Percentiles rank a stretch among this genome's conserved stretches.
Conservation (phyloP, 1,284 basidiomycete species). For the Golubevia pallescens region DNA sequence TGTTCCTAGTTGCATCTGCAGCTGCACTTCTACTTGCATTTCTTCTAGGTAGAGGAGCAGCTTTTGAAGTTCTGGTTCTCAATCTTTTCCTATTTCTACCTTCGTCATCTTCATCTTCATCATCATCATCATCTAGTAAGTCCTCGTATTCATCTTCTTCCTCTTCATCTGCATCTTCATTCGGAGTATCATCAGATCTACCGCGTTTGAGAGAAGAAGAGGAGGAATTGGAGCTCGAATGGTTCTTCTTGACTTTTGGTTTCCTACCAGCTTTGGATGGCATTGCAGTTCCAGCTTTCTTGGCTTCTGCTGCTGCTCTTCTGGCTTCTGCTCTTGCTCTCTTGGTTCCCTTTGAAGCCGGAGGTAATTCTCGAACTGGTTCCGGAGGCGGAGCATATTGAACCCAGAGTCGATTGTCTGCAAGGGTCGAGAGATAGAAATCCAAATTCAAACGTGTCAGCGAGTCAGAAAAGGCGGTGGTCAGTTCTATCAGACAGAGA, state of each 20-base stretch:
- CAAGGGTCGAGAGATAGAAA: neutral
- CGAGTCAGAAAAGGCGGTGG: neutral
- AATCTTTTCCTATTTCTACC: neutral
- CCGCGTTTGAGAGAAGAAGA: slow-evolving; percentile 1
- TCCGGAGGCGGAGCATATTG: slow-evolving; percentile 69
- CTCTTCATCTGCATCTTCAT: slow-evolving; percentile 13
- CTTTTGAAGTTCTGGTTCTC: slow-evolving; percentile 1
- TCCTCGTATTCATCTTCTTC: slow-evolving; percentile 26
- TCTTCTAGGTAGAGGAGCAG: neutral
- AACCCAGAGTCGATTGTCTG: slow-evolving; percentile 81
- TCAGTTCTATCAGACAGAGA: too few relatives aligned
- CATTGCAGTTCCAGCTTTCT: slow-evolving; percentile 20
- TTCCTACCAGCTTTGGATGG: slow-evolving; percentile 15
- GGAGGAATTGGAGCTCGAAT: neutral
- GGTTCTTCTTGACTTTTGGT: slow-evolving; percentile 9
- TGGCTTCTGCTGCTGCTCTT: slow-evolving; percentile 16
- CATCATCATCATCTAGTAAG: slow-evolving; percentile 15
- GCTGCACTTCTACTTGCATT: neutral
- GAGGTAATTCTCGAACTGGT: slow-evolving; percentile 16
- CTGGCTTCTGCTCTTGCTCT: slow-evolving; percentile 13
- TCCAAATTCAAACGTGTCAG: neutral
- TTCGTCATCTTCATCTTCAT: slow-evolving; percentile 12
- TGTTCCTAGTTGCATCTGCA: neutral
- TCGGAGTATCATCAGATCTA: neutral
- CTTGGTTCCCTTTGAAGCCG: slow-evolving; percentile 19